These are phyloP conservation scores for Oryza brachyantha DNA, from an alignment of 176 grass and related monocot species.

Conservation along the genomic window DNA sequence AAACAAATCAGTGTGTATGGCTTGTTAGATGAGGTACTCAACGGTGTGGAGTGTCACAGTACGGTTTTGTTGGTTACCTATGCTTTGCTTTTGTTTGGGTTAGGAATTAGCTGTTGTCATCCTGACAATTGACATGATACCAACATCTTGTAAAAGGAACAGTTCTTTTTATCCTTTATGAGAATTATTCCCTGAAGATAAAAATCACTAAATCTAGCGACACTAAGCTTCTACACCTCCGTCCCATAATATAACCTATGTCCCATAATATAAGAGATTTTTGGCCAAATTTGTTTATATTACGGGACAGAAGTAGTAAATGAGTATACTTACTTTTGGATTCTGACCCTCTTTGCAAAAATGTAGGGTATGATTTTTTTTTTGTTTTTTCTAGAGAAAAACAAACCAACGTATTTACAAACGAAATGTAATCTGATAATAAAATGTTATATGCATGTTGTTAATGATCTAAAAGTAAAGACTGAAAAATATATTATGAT, in stretches of 20 bases:
- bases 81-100: background rate
- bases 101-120: background rate
- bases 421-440: no score
- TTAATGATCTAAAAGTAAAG: no score
- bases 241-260: no score
- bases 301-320: no score
- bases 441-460: no score
- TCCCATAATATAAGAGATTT: no score
- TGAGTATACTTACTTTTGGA: no score
- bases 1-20: background rate
- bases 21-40: slow-evolving; percentile 27
- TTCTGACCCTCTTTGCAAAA: background rate
- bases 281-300: no score
- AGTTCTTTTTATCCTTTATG: background rate
- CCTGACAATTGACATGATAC: background rate
- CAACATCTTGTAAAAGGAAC: background rate
- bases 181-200: background rate
- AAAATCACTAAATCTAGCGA: background rate
- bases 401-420: no score
- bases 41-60: background rate
- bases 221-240: background rate
- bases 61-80: background rate
- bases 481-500: no score
- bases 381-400: no score
- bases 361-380: no score